Evolutionary conservation across 2,329 filamentous ascomycete genomes (phyloP), one percentile per base, ranked within the genome.

Genomic region (Blastomyces gilchristii): DNA sequence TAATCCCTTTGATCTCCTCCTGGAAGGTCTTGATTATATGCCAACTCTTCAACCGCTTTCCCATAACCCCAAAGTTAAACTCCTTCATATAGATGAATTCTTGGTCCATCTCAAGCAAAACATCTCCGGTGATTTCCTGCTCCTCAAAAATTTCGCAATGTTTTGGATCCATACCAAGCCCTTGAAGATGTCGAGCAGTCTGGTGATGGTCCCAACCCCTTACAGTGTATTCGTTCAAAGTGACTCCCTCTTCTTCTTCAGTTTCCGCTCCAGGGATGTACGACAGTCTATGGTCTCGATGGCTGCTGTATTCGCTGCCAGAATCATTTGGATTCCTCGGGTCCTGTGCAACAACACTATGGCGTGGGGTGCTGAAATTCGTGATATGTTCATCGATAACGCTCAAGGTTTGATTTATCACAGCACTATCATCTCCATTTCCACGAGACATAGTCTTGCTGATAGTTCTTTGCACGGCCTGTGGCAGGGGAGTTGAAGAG

Each of bases 371-470:
- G 72, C 81, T 83, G 78, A 97, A 84, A 73, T 96, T 89, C 52
- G 91, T 96, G 69, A 97, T 96, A 73, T 97, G 93, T 76, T 97
- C 93, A 74, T 97, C 88, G 70, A 97, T 97, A 64, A 97, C 93
- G 71, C 91, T 96, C 60, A 97, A 78, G 0, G 93, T 97, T 74
- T 97, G 92, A 73, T 92, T 91, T 80, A 97, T 88, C 59, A 97
- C 92, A 12, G 90, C 88, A 71, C 86, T 89, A 62, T 86, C 84
- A 68, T 85, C 79, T 22, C 79, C 73, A 68, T 78, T 75, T 69
- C 64, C 70, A 68, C 85, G 79, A 65, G 79, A 76, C 58, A 84
- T 72, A 56, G 77, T 73, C 65, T 80, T 72, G 63, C 76, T 73
- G 64, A 81, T 76, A 50, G 76, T 75, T 61, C 77, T 74, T 65